These are phyloP conservation scores for Tricholoma sp. DNA, from an alignment of 768 basidiomycete genomes.

Conservation along the genomic window DNA sequence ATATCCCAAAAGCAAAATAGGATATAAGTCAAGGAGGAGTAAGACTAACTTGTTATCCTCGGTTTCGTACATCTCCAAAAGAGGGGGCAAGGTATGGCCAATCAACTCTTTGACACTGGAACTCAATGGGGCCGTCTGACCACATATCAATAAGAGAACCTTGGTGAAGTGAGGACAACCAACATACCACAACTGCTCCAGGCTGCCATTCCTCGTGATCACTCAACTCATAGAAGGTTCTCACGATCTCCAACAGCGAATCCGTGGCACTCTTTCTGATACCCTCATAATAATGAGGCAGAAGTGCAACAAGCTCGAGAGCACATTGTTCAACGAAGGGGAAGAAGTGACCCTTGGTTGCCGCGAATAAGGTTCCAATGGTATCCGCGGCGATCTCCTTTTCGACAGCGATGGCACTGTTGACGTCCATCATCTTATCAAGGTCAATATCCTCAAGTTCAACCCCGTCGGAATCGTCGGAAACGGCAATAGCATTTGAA, in stretches of 20 bases:
- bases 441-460: slow-evolving; percentile 78
- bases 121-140: slow-evolving; percentile 47
- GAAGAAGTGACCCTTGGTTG: slow-evolving; percentile 80
- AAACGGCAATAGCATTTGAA: slow-evolving; percentile 60
- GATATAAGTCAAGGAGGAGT: slow-evolving; percentile 1
- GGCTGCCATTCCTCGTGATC: slow-evolving; percentile 80
- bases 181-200: slow-evolving; percentile 60
- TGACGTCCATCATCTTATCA: slow-evolving; percentile 87
- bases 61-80: slow-evolving; percentile 85
- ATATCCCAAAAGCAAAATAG: background rate
- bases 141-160: slow-evolving; percentile 1
- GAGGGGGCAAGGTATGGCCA: slow-evolving; percentile 61
- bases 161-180: slow-evolving; percentile 22
- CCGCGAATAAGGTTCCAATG: slow-evolving; percentile 83
- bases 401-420: slow-evolving; percentile 95
- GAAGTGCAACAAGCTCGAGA: slow-evolving; percentile 69
- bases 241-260: slow-evolving; percentile 81
- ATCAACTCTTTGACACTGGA: slow-evolving; percentile 75
- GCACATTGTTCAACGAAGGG: slow-evolving; percentile 84
- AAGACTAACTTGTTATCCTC: slow-evolving; percentile 94
- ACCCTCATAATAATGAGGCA: slow-evolving; percentile 95
- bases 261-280: slow-evolving; percentile 92
- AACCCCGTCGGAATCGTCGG: slow-evolving; percentile 49
- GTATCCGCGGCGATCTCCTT: slow-evolving; percentile 99
- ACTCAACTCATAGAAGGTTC: slow-evolving; percentile 88